phyloP scores from a whole-genome alignment of 441 rosid species.

The Codiaeum variegatum region DNA sequence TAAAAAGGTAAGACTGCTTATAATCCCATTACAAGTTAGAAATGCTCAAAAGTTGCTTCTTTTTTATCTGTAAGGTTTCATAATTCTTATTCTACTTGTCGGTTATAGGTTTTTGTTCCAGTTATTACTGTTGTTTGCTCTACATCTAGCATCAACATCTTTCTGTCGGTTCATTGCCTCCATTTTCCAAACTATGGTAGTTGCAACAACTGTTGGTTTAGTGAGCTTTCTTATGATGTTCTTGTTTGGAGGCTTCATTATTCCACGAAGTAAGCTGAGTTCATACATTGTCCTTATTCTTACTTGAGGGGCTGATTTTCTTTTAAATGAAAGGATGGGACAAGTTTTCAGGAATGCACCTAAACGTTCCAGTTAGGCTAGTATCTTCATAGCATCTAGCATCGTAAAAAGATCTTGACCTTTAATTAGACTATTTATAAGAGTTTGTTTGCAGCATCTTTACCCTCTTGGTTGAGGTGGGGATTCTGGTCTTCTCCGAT shows the following conservation, averaged over 20 bases:
- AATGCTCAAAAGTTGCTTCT: too few relatives aligned
- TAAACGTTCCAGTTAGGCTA: too few relatives aligned
- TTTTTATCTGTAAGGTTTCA: too few relatives aligned
- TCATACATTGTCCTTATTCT: too few relatives aligned
- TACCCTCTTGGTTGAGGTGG: constrained; percentile 67
- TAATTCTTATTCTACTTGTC: neutral
- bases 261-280: constrained; percentile 32
- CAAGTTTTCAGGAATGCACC: too few relatives aligned
- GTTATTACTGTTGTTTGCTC: constrained; percentile 32
- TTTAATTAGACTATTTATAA: too few relatives aligned
- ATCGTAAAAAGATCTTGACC: too few relatives aligned
- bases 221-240: constrained; percentile 16
- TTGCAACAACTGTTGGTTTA: constrained; percentile 28
- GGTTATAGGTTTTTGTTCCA: constrained; percentile 41
- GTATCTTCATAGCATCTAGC: too few relatives aligned
- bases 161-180: constrained; percentile 43
- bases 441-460: constrained; percentile 36
- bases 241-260: constrained; percentile 41
- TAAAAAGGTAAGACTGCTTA: constrained; percentile 32
- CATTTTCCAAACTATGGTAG: constrained; percentile 33
- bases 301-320: too few relatives aligned
- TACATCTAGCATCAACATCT: constrained; percentile 39
- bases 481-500: constrained; percentile 67
- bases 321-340: too few relatives aligned
- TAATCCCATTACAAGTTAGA: too few relatives aligned